These are phyloP conservation scores for Fusarium sambucinum DNA, from an alignment of 2,329 filamentous ascomycete genomes.

Conservation along the genomic window DNA sequence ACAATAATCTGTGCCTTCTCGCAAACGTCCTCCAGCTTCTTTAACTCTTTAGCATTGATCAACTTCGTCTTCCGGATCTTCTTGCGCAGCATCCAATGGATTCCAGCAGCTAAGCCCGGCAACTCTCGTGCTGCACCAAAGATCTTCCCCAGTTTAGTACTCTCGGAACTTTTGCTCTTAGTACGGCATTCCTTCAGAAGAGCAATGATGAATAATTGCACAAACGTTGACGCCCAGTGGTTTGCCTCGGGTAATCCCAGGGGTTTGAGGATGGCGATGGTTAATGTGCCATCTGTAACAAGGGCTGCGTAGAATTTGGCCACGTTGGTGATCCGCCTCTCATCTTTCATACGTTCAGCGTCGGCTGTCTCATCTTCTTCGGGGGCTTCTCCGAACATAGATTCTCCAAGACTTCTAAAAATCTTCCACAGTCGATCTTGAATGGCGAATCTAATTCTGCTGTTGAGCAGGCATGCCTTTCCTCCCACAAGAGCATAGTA, in stretches of 20 bases:
- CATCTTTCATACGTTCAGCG: constrained; percentile 60
- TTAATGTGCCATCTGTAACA: constrained; percentile 60
- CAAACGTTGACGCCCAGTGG: constrained; percentile 79
- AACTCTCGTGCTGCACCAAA: constrained; percentile 74
- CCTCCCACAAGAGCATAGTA: constrained; percentile 91
- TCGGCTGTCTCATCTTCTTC: constrained; percentile 68
- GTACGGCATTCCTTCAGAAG: constrained; percentile 73
- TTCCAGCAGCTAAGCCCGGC: constrained; percentile 76
- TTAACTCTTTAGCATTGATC: constrained; percentile 61
- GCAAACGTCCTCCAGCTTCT: constrained; percentile 56
- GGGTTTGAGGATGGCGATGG: constrained; percentile 69
- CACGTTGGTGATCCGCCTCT: constrained; percentile 64
- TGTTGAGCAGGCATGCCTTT: constrained; percentile 77
- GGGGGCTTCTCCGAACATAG: constrained; percentile 73
- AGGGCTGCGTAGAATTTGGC: constrained; percentile 67
- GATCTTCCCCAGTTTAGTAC: constrained; percentile 71
- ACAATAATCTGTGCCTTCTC: constrained; percentile 52
- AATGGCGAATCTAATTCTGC: constrained; percentile 83
- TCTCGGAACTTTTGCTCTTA: constrained; percentile 58
- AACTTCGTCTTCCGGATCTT: constrained; percentile 75
- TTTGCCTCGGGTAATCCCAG: constrained; percentile 85
- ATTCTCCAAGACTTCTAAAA: constrained; percentile 88
- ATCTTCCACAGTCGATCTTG: constrained; percentile 89
- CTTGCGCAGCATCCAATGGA: constrained; percentile 85
- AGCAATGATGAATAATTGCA: constrained; percentile 83